Base-by-base conservation (phyloP, 1,139 yeast species). In the Yamadazyma trypodendri region DNA sequence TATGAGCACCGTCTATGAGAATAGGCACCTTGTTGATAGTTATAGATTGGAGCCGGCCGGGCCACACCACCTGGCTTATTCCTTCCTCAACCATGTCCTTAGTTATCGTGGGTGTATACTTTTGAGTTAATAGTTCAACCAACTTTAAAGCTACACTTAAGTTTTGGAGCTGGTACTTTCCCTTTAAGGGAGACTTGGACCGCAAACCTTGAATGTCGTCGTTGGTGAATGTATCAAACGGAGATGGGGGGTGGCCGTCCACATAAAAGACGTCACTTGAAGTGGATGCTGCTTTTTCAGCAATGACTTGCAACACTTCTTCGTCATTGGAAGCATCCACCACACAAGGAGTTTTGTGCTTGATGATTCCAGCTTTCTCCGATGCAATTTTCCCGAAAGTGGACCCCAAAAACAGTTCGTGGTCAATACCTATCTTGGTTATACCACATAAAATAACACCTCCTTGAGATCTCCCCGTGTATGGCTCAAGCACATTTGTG, bases 1-100 rank as follows among this genome's bases (percentile, higher is more conserved):
- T 92, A 56, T 92, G 98, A 0, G 97, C 97, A 2, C 98, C 98
- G 60, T 92, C 98, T 0, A 83, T 61, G 1, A 63, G 57, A 2
- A 71, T 24, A 3, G 47, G 47, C 1, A 55, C 39, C 2, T 48
- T 54, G 5, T 58, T 54, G 24, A 59, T 58, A 1, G 51, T 33
- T 8, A 48, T 38, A 13, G 37, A 36, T 46, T 84, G 90, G 28
- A 84, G 58, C 47, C 90, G 60, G 2, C 84, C 84, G 3, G 84
- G 81, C 87, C 88, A 79, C 24, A 54, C 48, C 0, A 79, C 78
- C 1, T 50, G 42, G 2, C 52, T 32, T 0, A 90, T 61, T 0
- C 96, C 96, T 3, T 53, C 43, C 3, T 55, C 45, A 0, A 85
- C 65, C 1, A 59, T 46, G 0, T 61, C 59, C 3, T 46, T 43